Conservation (phyloP, 495 filamentous ascomycete genomes). For the Penicillium desertorum region DNA sequence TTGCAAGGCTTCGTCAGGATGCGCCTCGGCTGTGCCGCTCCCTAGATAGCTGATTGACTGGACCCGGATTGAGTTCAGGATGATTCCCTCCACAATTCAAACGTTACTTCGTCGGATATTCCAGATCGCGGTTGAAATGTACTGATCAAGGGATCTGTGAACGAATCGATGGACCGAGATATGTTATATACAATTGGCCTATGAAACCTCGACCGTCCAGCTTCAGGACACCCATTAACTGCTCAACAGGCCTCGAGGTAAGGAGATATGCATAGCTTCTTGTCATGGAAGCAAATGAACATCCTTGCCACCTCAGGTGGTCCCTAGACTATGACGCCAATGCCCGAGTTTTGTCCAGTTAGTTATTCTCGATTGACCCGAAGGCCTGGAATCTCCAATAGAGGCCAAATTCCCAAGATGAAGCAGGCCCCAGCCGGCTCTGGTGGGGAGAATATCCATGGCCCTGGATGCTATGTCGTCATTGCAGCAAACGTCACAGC, state of each 20-base stretch:
- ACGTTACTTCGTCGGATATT: not conserved
- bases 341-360: not conserved
- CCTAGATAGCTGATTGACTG: too few species aligned
- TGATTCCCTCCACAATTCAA: not conserved
- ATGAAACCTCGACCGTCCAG: slow-evolving; percentile 7
- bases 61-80: not conserved
- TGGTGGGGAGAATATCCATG: slow-evolving; percentile 17
- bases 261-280: not conserved
- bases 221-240: not conserved
- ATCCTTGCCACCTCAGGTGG: slow-evolving; percentile 2
- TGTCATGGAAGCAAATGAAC: not conserved
- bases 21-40: too few species aligned
- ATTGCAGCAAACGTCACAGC: slow-evolving; percentile 22
- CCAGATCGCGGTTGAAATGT: not conserved
- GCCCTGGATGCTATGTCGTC: slow-evolving; percentile 19
- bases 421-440: slow-evolving; percentile 1
- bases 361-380: not conserved
- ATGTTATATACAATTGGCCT: not conserved
- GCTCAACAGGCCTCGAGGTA: not conserved
- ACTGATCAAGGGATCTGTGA: not conserved
- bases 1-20: too few species aligned
- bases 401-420: not conserved
- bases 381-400: too few species aligned
- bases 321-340: slow-evolving; percentile 4
- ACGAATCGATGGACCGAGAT: too few species aligned